Base-by-base conservation (phyloP, 495 filamentous ascomycete species). In the Usnea hakonensis region DNA sequence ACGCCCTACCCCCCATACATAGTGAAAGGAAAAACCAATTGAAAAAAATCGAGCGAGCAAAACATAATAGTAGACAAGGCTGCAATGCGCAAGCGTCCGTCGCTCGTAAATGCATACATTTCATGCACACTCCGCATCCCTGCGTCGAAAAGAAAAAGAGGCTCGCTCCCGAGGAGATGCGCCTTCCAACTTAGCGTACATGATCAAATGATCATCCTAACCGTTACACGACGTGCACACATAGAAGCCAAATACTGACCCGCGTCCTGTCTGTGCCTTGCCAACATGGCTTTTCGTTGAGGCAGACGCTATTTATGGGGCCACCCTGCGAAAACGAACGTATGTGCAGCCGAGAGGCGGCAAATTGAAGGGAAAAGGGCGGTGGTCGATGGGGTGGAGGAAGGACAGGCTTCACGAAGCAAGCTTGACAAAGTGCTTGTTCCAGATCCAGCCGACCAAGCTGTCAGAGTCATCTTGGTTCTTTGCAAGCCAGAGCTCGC, bases 371-470 rank as follows among this genome's bases (percentile, higher is more conserved):
- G 5, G 21, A 2, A 14, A 8, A 52, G 28, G 3, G 17, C 40
- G 46, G 3, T 7, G 46, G 3, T 41, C 19, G 5, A 40, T 43
- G 16, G 6, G 6, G 58, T 52, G 26, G 36, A 60, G 33, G 16
- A 37, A 21, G 21, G n/a, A 28, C 14, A 28, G 23, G 44, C 26
- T 28, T 56, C 44, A 67, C 10, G 62, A 63, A 17, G 86, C 86
- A 64, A 91, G 70, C 61, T 89, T 90, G 55, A 88, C 90, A 76
- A 98, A 97, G 75, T 98, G 94, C 71, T 96, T 95, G 68, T 89
- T 94, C 94, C 94, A 98, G 64, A 98, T 95, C 94, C 94, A 98
- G 46, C 94, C 94, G n/a, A 97, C 83, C 64, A 84, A 78, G 28
- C 83, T 79, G 21, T 75, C 77, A 5, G 81, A 76, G 73, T 98